A percentile compares a stretch with the other conserved stretches of the same genome.
Evolutionary conservation across 495 filamentous ascomycete species (phyloP).

Genomic region (Rhypophila decipiens): DNA sequence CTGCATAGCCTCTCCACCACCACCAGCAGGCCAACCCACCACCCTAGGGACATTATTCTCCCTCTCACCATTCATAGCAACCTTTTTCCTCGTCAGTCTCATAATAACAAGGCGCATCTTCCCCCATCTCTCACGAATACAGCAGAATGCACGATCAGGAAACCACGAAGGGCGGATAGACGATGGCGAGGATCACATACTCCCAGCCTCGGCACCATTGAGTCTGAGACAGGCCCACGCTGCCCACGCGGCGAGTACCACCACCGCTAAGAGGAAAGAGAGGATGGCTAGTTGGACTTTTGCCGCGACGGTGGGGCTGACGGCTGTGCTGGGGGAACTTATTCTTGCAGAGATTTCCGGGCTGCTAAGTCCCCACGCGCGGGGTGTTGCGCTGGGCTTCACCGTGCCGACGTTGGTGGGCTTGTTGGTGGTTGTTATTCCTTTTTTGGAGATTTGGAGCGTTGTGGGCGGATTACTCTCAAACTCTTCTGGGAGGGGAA

Average conservation of each 20-base stretch:
- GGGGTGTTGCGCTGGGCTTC: slow-evolving; percentile 54
- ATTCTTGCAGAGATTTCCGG: slow-evolving; percentile 77
- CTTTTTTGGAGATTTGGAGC: slow-evolving; percentile 63
- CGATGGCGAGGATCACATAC: slow-evolving; percentile 47
- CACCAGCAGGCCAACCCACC: slow-evolving; percentile 20
- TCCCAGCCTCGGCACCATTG: slow-evolving; percentile 45
- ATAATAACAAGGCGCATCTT: slow-evolving; percentile 57
- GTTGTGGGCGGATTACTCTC: slow-evolving; percentile 51
- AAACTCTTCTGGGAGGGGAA: slow-evolving; percentile 48
- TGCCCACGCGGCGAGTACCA: slow-evolving; percentile 38
- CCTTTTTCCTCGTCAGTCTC: slow-evolving; percentile 50
- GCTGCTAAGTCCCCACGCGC: slow-evolving; percentile 53
- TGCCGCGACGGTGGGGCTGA: slow-evolving; percentile 63
- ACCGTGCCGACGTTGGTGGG: slow-evolving; percentile 60
- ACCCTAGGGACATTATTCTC: slow-evolving; percentile 26
- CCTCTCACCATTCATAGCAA: slow-evolving; percentile 48
- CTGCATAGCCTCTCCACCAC: slow-evolving; percentile 25
- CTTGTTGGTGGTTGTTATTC: slow-evolving; percentile 61
- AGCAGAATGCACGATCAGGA: slow-evolving; percentile 26
- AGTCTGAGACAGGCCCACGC: slow-evolving; percentile 44
- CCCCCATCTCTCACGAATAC: slow-evolving; percentile 53
- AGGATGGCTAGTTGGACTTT: slow-evolving; percentile 58
- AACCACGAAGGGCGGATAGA: slow-evolving; percentile 6
- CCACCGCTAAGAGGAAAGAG: too few relatives aligned
- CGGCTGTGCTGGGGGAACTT: slow-evolving; percentile 65